Conservation (phyloP, 2,329 filamentous ascomycete species). For the Dactylellina sp. region DNA sequence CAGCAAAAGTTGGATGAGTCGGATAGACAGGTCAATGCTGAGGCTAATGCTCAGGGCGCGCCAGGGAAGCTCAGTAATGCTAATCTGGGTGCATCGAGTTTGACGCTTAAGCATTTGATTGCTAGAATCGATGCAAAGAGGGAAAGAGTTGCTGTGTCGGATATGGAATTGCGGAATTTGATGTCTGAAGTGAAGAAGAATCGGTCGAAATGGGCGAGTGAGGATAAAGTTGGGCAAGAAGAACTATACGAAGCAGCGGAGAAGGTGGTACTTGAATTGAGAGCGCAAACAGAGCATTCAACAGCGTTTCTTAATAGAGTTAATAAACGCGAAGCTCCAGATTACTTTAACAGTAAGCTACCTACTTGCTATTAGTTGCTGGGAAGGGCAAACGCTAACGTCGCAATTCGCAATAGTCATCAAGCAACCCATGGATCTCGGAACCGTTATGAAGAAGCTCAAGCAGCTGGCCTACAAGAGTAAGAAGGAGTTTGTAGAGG, state of each 20-base stretch:
- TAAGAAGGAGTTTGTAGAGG: constrained; percentile 92
- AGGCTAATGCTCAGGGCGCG: constrained; percentile 68
- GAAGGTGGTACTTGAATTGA: constrained; percentile 95
- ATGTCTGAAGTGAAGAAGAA: constrained; percentile 99
- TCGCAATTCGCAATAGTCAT: constrained; percentile 72
- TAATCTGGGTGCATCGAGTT: constrained; percentile 92
- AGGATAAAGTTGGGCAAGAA: constrained; percentile 96
- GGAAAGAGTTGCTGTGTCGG: constrained; percentile 87
- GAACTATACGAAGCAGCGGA: constrained; percentile 96
- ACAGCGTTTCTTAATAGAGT: constrained; percentile 94
- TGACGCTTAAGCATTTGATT: constrained; percentile 97
- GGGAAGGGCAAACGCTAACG: neutral
- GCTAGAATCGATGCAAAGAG: constrained; percentile 94
- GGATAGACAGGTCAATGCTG: constrained; percentile 93
- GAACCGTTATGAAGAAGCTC: constrained; percentile 97
- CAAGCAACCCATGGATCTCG: constrained; percentile 97
- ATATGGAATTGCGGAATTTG: constrained; percentile 87
- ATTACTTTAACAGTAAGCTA: constrained; percentile 87
- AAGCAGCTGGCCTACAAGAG: constrained; percentile 82
- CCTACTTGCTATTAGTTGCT: neutral
- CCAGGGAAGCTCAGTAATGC: constrained; percentile 86
- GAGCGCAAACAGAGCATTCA: constrained; percentile 96
- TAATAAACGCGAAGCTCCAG: constrained; percentile 95
- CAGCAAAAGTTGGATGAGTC: constrained; percentile 97
- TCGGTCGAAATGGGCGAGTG: constrained; percentile 97